Evolutionary conservation across 2,329 filamentous ascomycete species (phyloP), one percentile per base, ranked within the genome.

Genomic region (Phialophora macrospora): DNA sequence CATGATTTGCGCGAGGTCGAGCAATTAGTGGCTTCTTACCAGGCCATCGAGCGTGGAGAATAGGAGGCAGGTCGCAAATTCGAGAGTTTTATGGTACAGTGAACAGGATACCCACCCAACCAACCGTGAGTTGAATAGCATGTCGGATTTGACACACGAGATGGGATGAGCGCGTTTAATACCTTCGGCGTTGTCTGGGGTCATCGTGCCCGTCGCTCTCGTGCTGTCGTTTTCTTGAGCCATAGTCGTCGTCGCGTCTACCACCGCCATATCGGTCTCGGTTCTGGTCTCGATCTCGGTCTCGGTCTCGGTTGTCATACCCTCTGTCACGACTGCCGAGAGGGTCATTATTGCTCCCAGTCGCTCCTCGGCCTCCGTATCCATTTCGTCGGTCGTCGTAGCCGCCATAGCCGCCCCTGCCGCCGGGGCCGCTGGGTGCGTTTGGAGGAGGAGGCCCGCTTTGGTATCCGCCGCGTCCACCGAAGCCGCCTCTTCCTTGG

Each of bases 181-280:
- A 89, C 75, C 86, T 82, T 74, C 86, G 82, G 75, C 85, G 83
- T 72, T 81, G 82, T 72, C 86, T 83, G 58, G 83, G 82, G 78
- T 97, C 93, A 75, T 97, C 92, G 80, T 93, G 89, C 71, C 87
- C 85, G 76, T 88, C 88, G 75, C 90, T 90, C 60, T 96, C 93
- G 78, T 90, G 92, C 60, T 88, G 84, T 76, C 89, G 87, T 74
- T 83, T 91, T 85, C 76, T 86, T 79, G 78, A 80, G 65, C 84
- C 81, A 59, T 85, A 78, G 64, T 83, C 84, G 71, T 86, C 83
- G 57, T 68, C 66, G 30, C 56, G 62, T 55, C 70, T 75, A 38
- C 77, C 74, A 60, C 79, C 76, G 48, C 81, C 73, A 63, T 79
- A 78, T 67, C 79, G 78, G 63, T 81, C 74, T 55, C 73, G 68